Conservation (phyloP, 2,329 filamentous ascomycete species). For the Zopfia rhizophila region DNA sequence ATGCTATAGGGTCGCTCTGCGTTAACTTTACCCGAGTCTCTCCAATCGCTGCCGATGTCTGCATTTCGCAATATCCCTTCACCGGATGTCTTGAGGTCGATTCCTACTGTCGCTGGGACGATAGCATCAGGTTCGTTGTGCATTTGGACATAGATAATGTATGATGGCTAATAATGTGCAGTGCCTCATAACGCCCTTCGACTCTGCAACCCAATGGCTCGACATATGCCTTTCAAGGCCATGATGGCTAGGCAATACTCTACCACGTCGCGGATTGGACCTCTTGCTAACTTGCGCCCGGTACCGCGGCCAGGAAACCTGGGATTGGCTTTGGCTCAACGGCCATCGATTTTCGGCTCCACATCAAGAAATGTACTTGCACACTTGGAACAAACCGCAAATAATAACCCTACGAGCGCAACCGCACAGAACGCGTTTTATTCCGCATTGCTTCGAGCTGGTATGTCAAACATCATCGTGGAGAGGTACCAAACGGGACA, state of each 20-base stretch:
- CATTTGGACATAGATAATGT: neutral
- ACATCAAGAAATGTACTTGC: slow-evolving; percentile 74
- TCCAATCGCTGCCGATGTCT: slow-evolving; percentile 33
- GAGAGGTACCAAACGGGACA: slow-evolving; percentile 88
- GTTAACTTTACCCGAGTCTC: slow-evolving; percentile 31
- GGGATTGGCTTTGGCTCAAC: slow-evolving; percentile 54
- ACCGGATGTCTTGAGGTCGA: slow-evolving; percentile 18
- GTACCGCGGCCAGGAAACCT: slow-evolving; percentile 43
- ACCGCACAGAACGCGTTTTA: slow-evolving; percentile 95
- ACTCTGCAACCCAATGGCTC: slow-evolving; percentile 47
- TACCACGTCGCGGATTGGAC: slow-evolving; percentile 48
- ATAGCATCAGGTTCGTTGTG: slow-evolving; percentile 34
- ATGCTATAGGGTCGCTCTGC: slow-evolving; percentile 19
- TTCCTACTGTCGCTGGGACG: slow-evolving; percentile 26
- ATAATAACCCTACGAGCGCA: slow-evolving; percentile 88
- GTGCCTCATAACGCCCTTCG: slow-evolving; percentile 46
- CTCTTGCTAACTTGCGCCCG: slow-evolving; percentile 42
- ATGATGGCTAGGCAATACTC: slow-evolving; percentile 51
- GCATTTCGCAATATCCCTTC: slow-evolving; percentile 29
- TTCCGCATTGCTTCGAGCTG: slow-evolving; percentile 86
- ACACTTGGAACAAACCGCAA: slow-evolving; percentile 88
- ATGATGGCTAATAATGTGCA: slow-evolving; percentile 22
- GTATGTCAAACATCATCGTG: slow-evolving; percentile 92
- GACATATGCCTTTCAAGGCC: slow-evolving; percentile 34
- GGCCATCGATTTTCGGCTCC: slow-evolving; percentile 57